Percentiles rank a stretch among this genome's conserved stretches.
Conservation (phyloP, 768 basidiomycete species). For the Saitozyma podzolica region DNA sequence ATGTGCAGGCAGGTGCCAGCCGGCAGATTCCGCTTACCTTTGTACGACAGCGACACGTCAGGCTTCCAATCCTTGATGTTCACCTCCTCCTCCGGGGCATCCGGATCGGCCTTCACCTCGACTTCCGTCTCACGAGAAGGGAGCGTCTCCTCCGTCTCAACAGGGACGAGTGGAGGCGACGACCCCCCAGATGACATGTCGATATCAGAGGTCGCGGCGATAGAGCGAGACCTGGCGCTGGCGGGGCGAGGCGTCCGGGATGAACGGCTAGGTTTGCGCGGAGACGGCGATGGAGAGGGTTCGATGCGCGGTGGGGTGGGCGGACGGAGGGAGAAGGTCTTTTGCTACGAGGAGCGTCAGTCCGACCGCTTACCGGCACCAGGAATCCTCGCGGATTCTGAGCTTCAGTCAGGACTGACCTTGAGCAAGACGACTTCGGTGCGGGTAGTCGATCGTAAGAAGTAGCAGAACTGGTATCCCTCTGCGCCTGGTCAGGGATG, state of each 20-base stretch:
- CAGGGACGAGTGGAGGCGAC: not conserved
- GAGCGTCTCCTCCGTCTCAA: not conserved
- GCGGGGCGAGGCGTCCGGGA: not conserved
- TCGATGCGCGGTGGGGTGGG: constrained; percentile 22
- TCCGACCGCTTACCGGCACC: not conserved
- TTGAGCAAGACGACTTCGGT: constrained; percentile 76
- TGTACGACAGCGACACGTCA: constrained; percentile 44
- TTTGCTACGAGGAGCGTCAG: constrained; percentile 21
- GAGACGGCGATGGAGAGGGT: constrained; percentile 4
- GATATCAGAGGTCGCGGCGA: constrained; percentile 1
- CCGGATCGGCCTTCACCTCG: constrained; percentile 17
- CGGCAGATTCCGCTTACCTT: constrained; percentile 29
- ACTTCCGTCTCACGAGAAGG: not conserved
- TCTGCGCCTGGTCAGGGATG: constrained; percentile 57
- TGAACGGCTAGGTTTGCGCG: constrained; percentile 12
- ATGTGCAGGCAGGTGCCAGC: not conserved
- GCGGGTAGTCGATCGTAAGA: constrained; percentile 76
- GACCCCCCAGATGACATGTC: not conserved
- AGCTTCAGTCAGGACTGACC: constrained; percentile 54
- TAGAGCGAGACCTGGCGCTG: constrained; percentile 15
- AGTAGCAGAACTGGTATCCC: constrained; percentile 87
- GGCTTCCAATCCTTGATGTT: constrained; percentile 49
- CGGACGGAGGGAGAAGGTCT: constrained; percentile 35
- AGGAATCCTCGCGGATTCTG: too few relatives aligned
- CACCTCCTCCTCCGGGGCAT: constrained; percentile 27